Conservation (phyloP, 2,329 filamentous ascomycete species). For the Fusarium tuaranense region DNA sequence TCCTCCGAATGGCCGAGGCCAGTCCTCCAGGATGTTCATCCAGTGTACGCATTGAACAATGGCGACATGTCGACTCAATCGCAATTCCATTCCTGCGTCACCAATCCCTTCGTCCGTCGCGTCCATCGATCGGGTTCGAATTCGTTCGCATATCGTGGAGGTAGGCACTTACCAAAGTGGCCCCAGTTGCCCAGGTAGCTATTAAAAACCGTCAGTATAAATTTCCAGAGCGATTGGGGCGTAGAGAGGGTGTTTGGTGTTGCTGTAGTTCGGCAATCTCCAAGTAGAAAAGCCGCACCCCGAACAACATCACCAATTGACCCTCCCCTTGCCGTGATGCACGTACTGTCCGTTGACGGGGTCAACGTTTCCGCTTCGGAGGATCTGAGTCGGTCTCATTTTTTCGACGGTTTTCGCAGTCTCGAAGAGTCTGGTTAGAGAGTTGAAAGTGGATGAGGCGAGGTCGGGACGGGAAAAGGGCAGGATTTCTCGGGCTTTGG, state of each 20-base stretch:
- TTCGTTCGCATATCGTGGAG: constrained; percentile 33
- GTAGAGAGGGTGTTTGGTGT: constrained; percentile 18
- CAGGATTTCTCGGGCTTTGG: constrained; percentile 45
- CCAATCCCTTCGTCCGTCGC: constrained; percentile 41
- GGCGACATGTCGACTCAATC: constrained; percentile 27
- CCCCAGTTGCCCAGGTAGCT: constrained; percentile 84
- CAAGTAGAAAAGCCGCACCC: constrained; percentile 50
- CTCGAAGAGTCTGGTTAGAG: constrained; percentile 36
- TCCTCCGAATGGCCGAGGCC: constrained; percentile 3
- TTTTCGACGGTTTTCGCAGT: constrained; percentile 42
- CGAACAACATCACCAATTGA: constrained; percentile 33
- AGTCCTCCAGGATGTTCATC: background rate
- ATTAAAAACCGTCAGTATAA: constrained; percentile 42
- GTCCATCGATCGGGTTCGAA: constrained; percentile 24
- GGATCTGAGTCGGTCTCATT: constrained; percentile 57
- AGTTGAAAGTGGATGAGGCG: constrained; percentile 40
- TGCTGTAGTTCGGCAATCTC: constrained; percentile 18
- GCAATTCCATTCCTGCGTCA: constrained; percentile 20
- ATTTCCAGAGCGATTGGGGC: constrained; percentile 16
- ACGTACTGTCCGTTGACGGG: constrained; percentile 54
- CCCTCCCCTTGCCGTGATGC: constrained; percentile 15
- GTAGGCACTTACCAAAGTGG: constrained; percentile 72
- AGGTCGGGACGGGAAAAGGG: constrained; percentile 39
- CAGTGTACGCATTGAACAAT: constrained; percentile 2
- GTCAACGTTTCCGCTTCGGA: constrained; percentile 48